Evolutionary conservation across 768 basidiomycete species (phyloP).

Genomic region (Rhodotorula paludigena): DNA sequence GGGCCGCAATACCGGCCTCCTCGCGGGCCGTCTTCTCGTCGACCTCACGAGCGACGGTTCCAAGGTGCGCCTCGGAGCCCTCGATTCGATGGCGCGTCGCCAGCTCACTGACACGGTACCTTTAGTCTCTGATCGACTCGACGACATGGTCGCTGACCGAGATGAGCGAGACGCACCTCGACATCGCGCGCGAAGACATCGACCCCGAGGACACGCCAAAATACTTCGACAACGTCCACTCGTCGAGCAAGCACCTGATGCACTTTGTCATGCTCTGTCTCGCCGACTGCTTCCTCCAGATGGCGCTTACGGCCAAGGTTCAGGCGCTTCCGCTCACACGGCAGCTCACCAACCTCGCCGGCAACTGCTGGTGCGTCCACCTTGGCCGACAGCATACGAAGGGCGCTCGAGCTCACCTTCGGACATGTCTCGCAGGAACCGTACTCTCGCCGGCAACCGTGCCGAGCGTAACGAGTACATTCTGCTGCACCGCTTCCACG

Average conservation of each 20-base stretch:
- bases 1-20: constrained; percentile 74
- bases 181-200: constrained; percentile 81
- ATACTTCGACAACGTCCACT: constrained; percentile 79
- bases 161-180: constrained; percentile 88
- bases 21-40: constrained; percentile 79
- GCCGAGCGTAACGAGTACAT: constrained; percentile 99
- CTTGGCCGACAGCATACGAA: not conserved
- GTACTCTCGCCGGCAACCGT: constrained; percentile 91
- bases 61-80: constrained; percentile 55
- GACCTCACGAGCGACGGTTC: constrained; percentile 92
- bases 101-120: not conserved
- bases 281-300: constrained; percentile 90
- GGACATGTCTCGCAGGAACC: constrained; percentile 62
- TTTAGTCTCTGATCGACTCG: constrained; percentile 66
- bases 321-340: constrained; percentile 87
- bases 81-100: not conserved
- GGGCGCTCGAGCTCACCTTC: constrained; percentile 1
- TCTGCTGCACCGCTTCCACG: constrained; percentile 94
- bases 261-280: constrained; percentile 91
- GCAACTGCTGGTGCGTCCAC: constrained; percentile 80
- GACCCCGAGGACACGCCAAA: constrained; percentile 89
- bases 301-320: constrained; percentile 91
- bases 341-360: constrained; percentile 90
- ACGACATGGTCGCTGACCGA: constrained; percentile 98
- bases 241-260: constrained; percentile 68